These are phyloP conservation scores for Russula earlei DNA, from an alignment of 768 basidiomycete species.

Conservation along the genomic window DNA sequence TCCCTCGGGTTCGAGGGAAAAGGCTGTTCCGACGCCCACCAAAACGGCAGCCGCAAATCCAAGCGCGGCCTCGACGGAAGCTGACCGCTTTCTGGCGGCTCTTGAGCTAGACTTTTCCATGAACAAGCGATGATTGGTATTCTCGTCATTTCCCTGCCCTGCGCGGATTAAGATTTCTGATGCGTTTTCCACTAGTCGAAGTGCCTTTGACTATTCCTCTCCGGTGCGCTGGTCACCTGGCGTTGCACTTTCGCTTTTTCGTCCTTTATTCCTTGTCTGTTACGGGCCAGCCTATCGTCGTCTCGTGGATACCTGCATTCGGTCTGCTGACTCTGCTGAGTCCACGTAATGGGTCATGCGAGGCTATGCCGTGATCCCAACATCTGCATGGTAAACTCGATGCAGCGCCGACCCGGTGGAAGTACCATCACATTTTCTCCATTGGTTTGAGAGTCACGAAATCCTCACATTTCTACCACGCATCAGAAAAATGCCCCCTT, in stretches of 20 bases:
- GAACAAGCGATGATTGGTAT: constrained; percentile 20
- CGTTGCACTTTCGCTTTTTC: constrained; percentile 7
- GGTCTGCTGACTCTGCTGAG: not conserved
- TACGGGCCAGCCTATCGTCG: not conserved
- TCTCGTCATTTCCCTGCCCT: not conserved
- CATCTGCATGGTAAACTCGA: constrained; percentile 2
- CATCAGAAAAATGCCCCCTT: not conserved
- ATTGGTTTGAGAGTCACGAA: not conserved
- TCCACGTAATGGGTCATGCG: constrained; percentile 13
- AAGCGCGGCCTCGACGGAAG: constrained; percentile 27
- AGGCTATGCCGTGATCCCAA: constrained; percentile 4
- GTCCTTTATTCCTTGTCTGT: constrained; percentile 5
- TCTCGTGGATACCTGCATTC: not conserved
- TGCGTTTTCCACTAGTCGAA: not conserved
- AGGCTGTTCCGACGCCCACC: not conserved
- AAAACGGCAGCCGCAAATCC: constrained; percentile 14
- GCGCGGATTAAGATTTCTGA: not conserved
- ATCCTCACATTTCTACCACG: not conserved
- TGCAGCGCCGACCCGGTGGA: not conserved
- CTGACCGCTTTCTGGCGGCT: constrained; percentile 58
- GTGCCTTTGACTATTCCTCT: constrained; percentile 3
- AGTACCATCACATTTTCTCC: not conserved
- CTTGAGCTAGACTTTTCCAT: constrained; percentile 53
- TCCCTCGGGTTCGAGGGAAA: constrained; percentile 4
- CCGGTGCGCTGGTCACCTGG: not conserved